Evolutionary conservation across 1,139 yeast genomes (phyloP).

Genomic region (Kodamaea ohmeri): DNA sequence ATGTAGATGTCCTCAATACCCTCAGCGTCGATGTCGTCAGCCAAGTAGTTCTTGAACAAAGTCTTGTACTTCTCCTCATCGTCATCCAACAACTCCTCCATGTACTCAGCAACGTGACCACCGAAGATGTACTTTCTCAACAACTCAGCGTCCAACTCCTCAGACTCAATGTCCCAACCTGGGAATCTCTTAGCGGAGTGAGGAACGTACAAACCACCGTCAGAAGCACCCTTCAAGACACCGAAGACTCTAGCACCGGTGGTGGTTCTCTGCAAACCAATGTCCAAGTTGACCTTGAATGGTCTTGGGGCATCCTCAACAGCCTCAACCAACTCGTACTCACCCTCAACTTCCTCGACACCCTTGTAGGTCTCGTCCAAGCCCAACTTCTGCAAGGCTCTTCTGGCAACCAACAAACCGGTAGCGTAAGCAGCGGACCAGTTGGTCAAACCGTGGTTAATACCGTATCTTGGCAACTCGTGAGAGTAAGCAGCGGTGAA

Average conservation of each 20-base stretch:
- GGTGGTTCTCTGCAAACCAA: conserved; percentile 99
- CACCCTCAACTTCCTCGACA: conserved; percentile 99
- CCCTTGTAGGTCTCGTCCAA: conserved; percentile 97
- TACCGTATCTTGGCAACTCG: conserved; percentile 98
- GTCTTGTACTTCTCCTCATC: conserved; percentile 99
- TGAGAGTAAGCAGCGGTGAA: conserved; percentile 98
- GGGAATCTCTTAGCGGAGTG: conserved; percentile 99
- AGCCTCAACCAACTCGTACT: conserved; percentile 96
- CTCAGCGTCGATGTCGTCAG: conserved; percentile 96
- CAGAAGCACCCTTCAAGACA: conserved; percentile 99
- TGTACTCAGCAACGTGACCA: conserved; percentile 99
- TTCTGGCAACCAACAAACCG: conserved; percentile 98
- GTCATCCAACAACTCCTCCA: conserved; percentile 99
- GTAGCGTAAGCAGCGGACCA: conserved; percentile 99
- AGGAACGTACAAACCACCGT: conserved; percentile 99
- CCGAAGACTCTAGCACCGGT: conserved; percentile 99
- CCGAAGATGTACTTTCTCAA: conserved; percentile 99
- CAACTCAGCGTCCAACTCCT: conserved; percentile 96
- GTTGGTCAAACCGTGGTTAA: conserved; percentile 98
- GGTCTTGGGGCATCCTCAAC: conserved; percentile 99
- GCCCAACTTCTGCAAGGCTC: conserved; percentile 97
- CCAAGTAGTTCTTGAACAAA: conserved; percentile 95
- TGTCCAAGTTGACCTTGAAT: conserved; percentile 98
- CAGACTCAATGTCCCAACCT: conserved; percentile 99
- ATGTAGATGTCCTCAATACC: conserved; percentile 93